Evolutionary conservation across 352 stramenopile genomes (phyloP).

Genomic region (Pythium pyrilobum): DNA sequence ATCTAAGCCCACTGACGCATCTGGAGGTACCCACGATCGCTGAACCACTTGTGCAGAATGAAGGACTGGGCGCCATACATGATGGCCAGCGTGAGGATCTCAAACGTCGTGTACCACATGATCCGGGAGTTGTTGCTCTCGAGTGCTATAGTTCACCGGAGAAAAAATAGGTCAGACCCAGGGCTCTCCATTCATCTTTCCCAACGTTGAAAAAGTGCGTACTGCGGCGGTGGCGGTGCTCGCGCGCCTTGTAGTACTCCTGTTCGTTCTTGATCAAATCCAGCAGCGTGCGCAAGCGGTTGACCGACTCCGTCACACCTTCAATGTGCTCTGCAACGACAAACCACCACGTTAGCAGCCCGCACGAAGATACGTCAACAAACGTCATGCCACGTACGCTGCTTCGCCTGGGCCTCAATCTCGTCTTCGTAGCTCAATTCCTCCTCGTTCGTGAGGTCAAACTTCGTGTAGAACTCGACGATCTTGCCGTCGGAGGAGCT

Average conservation of each 20-base stretch:
- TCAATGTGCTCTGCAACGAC: constrained; percentile 59
- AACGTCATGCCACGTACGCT: constrained; percentile 38
- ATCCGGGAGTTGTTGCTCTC: constrained; percentile 77
- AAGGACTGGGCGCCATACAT: constrained; percentile 75
- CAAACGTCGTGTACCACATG: constrained; percentile 74
- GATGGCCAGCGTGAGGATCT: constrained; percentile 54
- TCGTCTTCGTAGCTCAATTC: constrained; percentile 74
- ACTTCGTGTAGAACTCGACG: constrained; percentile 81
- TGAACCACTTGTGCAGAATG: constrained; percentile 84
- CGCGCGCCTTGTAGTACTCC: constrained; percentile 65
- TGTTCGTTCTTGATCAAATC: constrained; percentile 75
- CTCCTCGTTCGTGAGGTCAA: constrained; percentile 70
- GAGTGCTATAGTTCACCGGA: no score
- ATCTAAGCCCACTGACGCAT: constrained; percentile 69
- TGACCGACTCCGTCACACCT: constrained; percentile 55
- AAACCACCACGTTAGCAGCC: no score
- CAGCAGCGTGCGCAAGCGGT: constrained; percentile 53
- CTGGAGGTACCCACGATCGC: constrained; percentile 59
- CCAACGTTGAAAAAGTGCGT: constrained; percentile 13
- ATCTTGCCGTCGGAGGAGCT: constrained; percentile 53
- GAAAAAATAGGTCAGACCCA: neutral
- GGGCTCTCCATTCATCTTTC: neutral
- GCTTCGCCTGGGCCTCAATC: constrained; percentile 49
- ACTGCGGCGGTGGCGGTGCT: constrained; percentile 73
- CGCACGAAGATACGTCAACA: neutral